Base-by-base conservation (phyloP, 202 grass and related monocot genomes). In the Musa balbisiana region DNA sequence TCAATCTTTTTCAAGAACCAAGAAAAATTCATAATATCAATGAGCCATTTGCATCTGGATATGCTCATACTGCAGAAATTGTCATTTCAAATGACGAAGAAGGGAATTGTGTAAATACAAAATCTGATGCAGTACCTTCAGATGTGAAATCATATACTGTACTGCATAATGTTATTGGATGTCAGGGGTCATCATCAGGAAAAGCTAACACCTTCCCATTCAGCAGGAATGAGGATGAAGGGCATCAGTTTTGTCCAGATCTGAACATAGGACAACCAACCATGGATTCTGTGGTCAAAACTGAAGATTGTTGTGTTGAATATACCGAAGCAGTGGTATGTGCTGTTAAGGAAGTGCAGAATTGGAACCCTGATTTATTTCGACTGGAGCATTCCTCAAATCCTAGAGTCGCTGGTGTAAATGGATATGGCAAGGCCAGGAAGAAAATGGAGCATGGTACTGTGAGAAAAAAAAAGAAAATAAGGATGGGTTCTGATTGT, bases 231-330 rank as follows among this genome's bases (percentile, higher is more conserved):
- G 49, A 24, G 21, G 49, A 71, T 23, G 43, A 43, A 72, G 74
- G 17, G 11, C 74, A 80, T 75, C 71, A 74, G 51, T 76, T 62
- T 49, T 83, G 29, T 87, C 51, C 53, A 65, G 82, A 83, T 83
- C 73, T 87, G 62, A 90, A 87, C 59, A 83, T 82, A 50, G 67
- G 33, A 76, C 74, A 81, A 65, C 53, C 60, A 81, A 53, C 72
- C 51, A 53, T 66, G 70, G 80, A 60, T 53, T 62, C 33, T 54
- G 79, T 23, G 82, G 68, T 67, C 62, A 74, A 87, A 80, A 22
- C 54, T 27, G 49, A 53, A 73, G 54, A 29, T 55, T 2, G 11
- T 54, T 6, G 26, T 74, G 52, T 25, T 74, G 52, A 58, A 9
- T 17, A 74, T 50, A 29, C 51, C 3, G 9, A 56, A 56, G 52